Evolutionary conservation across 2,329 filamentous ascomycete genomes (phyloP), one percentile per base, ranked within the genome.

Genomic region (Coniochaeta pulveracea): DNA sequence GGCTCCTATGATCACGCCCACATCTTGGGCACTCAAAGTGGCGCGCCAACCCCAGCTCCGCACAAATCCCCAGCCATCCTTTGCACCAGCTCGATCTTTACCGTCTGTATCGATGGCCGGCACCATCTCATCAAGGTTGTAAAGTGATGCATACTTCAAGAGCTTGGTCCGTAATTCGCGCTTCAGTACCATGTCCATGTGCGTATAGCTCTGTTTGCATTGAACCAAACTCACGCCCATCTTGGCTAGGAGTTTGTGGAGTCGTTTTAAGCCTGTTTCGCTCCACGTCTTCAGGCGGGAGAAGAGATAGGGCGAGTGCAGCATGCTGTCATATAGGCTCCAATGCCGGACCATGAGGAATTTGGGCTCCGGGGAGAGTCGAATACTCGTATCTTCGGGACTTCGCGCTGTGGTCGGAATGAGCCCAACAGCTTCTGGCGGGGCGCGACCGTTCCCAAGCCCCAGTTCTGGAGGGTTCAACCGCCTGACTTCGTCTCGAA

Each of bases 161-260:
- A 98, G 68, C 38, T 93, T 85, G 30, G 84, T 75, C 26, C 89
- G 77, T 19, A 96, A 61, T 19, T 85, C 84, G 5, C 85, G 79
- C 58, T 96, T 98, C 21, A 98, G 64, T 56, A 93, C 80, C 77
- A 95, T 93, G 57, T 96, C 89, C 88, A 98, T 96, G 55, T 98
- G 91, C 0, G 86, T 85, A 52, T 96, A 98, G 51, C 78, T 89
- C 56, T 96, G 91, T 47, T 85, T 88, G 59, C 88, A 94, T 58
- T 98, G 89, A 5, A 80, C 81, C 23, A 96, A 64, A 49, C 85
- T 93, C 35, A 98, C 84, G 19, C 91, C 91, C 89, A 98, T 98
- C 57, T 96, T 98, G 26, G 91, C 91, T 3, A 98, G 69, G 1
- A 98, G 70, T 52, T 96, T 96, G 56, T 95, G 85, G 14, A 98